Evolutionary conservation across 257 asterid species (phyloP).

Genomic region (Osmanthus fragrans): DNA sequence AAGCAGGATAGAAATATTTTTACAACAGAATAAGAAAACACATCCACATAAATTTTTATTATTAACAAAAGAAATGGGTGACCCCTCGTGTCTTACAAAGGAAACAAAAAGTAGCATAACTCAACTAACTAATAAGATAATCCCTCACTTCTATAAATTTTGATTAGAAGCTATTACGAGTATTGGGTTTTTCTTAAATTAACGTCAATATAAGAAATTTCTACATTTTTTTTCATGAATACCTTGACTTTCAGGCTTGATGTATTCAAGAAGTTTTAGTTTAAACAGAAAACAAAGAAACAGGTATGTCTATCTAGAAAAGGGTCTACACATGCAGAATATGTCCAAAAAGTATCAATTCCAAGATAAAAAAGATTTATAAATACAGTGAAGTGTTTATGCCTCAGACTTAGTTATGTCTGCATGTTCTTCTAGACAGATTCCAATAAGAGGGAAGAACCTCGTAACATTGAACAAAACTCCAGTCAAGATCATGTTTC

Average conservation of each 20-base stretch:
- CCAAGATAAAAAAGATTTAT: background rate
- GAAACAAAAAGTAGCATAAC: background rate
- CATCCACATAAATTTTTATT: background rate
- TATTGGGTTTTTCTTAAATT: background rate
- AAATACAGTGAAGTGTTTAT: background rate
- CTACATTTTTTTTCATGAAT: background rate
- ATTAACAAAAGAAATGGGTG: background rate
- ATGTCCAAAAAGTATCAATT: background rate
- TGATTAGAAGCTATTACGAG: background rate
- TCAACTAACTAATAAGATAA: background rate
- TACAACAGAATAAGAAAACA: background rate
- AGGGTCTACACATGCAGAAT: background rate
- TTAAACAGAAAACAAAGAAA: background rate
- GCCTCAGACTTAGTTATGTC: background rate
- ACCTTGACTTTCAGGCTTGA: background rate
- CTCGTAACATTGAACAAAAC: background rate
- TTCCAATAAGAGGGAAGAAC: conserved; percentile 1
- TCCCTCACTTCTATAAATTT: background rate
- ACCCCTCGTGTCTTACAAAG: background rate
- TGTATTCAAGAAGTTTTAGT: background rate
- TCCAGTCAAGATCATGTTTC: background rate
- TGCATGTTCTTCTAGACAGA: conserved; percentile 11
- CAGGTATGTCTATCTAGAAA: background rate
- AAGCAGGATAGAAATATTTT: background rate
- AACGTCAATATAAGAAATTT: background rate